phyloP scores from a whole-genome alignment of 2,329 filamentous ascomycete species.

The Sporothrix humicola region DNA sequence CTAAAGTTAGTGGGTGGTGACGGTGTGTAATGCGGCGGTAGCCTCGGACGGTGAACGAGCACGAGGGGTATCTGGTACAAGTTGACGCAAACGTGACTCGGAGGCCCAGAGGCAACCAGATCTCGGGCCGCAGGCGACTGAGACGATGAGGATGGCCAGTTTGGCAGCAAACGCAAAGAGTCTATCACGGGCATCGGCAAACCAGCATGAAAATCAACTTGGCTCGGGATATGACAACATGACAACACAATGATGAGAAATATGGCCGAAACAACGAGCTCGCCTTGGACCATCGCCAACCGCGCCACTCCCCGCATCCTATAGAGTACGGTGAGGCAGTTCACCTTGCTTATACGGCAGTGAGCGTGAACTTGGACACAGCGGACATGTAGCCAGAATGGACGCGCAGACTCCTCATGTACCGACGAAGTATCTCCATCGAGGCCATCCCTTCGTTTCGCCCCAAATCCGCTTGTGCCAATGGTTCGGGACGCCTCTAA shows the following conservation, averaged over 20 bases:
- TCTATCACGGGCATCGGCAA: neutral
- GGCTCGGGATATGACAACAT: too few relatives aligned
- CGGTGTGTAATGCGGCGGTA: neutral
- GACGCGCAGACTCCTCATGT: too few relatives aligned
- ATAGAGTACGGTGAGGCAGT: neutral
- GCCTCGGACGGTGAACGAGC: conserved; percentile 1
- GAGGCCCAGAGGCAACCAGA: too few relatives aligned
- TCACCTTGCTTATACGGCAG: neutral
- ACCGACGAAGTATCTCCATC: too few relatives aligned
- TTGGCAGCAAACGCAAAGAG: neutral
- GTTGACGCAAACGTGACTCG: too few relatives aligned
- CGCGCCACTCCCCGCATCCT: neutral
- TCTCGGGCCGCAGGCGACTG: too few relatives aligned
- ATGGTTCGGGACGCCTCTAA: neutral
- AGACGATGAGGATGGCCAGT: too few relatives aligned
- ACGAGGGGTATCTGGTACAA: neutral
- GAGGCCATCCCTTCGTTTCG: neutral
- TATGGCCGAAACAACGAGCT: neutral
- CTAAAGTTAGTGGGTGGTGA: conserved; percentile 26
- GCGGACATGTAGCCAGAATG: neutral
- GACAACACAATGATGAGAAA: neutral
- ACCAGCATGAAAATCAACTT: neutral
- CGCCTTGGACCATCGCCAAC: too few relatives aligned
- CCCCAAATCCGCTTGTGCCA: neutral
- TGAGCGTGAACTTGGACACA: too few relatives aligned